Percentiles rank a stretch among this genome's conserved stretches.
phyloP scores from a whole-genome alignment of 2,329 filamentous ascomycete genomes.

The Calonectria pteridis region DNA sequence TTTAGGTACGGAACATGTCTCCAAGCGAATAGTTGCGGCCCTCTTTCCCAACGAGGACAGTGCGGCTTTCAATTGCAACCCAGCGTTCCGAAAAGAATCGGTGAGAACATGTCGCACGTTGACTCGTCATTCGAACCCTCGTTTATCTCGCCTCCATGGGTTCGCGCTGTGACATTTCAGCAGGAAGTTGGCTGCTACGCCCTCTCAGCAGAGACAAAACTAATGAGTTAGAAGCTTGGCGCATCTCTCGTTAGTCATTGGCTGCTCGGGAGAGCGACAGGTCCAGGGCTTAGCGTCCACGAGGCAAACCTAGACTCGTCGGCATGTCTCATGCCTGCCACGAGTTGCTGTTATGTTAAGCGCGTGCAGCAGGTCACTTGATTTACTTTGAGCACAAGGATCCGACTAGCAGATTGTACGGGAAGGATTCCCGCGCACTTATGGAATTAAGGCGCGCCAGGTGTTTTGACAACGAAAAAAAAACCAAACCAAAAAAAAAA shows the following conservation, averaged over 20 bases:
- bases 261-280: slow-evolving; percentile 20
- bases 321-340: slow-evolving; percentile 11
- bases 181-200: neutral
- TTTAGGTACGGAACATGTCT: slow-evolving; percentile 3
- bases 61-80: neutral
- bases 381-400: neutral
- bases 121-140: neutral
- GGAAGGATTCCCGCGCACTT: neutral
- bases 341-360: neutral
- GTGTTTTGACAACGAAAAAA: neutral
- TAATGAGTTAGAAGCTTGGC: slow-evolving; percentile 23
- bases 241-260: slow-evolving; percentile 29
- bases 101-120: neutral
- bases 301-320: slow-evolving; percentile 27
- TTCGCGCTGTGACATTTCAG: neutral
- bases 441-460: neutral
- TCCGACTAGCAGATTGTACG: neutral
- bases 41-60: neutral
- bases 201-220: slow-evolving; percentile 39
- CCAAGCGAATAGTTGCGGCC: neutral
- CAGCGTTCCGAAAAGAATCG: neutral
- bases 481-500: too few relatives aligned
- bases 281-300: slow-evolving; percentile 33
- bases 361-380: neutral
- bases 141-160: neutral